phyloP scores from a whole-genome alignment of 108 stramenopile genomes.

The Skeletonema costatum region DNA sequence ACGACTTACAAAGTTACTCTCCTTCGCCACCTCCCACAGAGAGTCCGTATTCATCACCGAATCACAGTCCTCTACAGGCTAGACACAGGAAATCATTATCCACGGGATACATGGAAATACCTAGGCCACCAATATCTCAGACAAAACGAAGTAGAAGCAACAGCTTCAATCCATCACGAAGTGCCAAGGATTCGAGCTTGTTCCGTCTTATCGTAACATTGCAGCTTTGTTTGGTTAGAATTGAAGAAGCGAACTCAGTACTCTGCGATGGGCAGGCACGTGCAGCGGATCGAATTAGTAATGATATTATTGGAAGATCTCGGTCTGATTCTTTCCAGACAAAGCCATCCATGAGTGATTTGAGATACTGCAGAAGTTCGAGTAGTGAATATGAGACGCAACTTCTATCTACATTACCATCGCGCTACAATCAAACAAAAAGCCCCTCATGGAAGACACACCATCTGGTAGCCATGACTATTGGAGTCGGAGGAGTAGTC shows the following conservation, averaged over 20 bases:
- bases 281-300: slow-evolving; percentile 1
- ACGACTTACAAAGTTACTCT: neutral
- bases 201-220: slow-evolving; percentile 77
- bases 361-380: slow-evolving; percentile 14
- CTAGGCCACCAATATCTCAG: neutral
- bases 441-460: neutral
- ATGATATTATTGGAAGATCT: slow-evolving; percentile 2
- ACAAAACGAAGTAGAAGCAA: neutral
- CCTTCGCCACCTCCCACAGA: neutral
- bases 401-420: neutral
- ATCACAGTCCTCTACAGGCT: slow-evolving; percentile 20
- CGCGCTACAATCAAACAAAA: neutral
- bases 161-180: slow-evolving; percentile 20
- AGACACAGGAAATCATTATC: slow-evolving; percentile 17
- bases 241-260: slow-evolving; percentile 71
- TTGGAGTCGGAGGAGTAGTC: slow-evolving; percentile 16
- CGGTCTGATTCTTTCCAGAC: slow-evolving; percentile 23
- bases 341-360: slow-evolving; percentile 6
- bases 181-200: slow-evolving; percentile 62
- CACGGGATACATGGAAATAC: slow-evolving; percentile 12
- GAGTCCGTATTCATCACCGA: neutral
- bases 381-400: slow-evolving; percentile 14
- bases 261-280: slow-evolving; percentile 37
- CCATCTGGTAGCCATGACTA: neutral
- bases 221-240: slow-evolving; percentile 72